Conservation (phyloP, 495 filamentous ascomycete species). For the Aspergillus mulundensis region DNA sequence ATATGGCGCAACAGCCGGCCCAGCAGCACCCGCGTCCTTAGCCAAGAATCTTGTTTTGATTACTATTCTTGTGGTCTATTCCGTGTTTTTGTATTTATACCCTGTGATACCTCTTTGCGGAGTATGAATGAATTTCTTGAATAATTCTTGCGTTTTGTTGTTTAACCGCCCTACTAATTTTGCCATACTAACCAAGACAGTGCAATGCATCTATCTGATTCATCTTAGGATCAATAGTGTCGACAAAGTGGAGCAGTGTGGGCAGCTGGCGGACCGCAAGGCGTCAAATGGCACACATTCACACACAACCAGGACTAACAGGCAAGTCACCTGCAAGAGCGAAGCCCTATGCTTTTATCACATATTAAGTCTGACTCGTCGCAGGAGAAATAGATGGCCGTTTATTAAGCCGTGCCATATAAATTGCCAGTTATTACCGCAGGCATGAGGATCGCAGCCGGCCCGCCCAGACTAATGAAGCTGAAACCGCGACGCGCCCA, state of each 20-base stretch:
- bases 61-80: not conserved
- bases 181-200: not conserved
- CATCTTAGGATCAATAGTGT: not conserved
- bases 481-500: constrained; percentile 23
- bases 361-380: not conserved
- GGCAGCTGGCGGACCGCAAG: not conserved
- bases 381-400: not conserved
- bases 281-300: not conserved
- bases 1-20: constrained; percentile 12
- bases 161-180: not conserved
- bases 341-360: not conserved
- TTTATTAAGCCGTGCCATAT: not conserved
- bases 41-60: not conserved
- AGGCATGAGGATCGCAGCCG: not conserved
- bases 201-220: not conserved
- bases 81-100: constrained; percentile 8
- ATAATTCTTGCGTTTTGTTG: not conserved
- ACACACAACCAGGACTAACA: too few species aligned
- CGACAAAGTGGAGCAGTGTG: not conserved
- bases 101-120: constrained; percentile 22
- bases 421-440: not conserved
- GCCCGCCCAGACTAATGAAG: constrained; percentile 17
- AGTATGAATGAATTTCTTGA: constrained; percentile 8
- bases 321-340: not conserved
- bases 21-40: constrained; percentile 7